Base-by-base conservation (phyloP, 106 monocot genomes). In the Ottelia alismoides region DNA sequence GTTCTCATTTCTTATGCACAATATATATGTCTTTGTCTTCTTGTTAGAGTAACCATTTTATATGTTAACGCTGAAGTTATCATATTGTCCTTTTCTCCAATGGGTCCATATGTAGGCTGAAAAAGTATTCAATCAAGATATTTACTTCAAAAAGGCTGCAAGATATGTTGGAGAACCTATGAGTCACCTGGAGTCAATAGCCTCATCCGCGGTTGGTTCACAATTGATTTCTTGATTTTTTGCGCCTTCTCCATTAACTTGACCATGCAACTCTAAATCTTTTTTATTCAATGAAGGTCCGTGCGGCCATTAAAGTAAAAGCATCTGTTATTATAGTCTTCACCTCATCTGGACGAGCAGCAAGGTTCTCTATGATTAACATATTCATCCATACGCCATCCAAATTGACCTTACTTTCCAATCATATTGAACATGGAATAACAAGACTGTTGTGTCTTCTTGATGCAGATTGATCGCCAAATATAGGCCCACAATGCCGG, bases 81-180 rank as follows among this genome's bases (percentile, higher is more conserved):
- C n/a, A n/a, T n/a, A n/a, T n/a, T n/a, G n/a, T n/a, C n/a, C n/a
- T n/a, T n/a, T n/a, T n/a, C n/a, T n/a, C n/a, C n/a, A n/a, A n/a
- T n/a, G n/a, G n/a, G n/a, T n/a, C n/a, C n/a, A n/a, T n/a, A n/a
- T 82, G 56, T 70, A 89, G 88, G 83, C 88, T 27, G 83, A 89
- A 66, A 89, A 89, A 60, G 88, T 89, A 69, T 89, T 70, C 74
- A 79, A 89, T 56, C 88, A 89, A 55, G 83, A 76, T 56, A 24
- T 74, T 43, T 83, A 83, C 65, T 89, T 83, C 49, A 89, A 89
- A 69, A 73, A 71, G 64, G 80, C 83, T 18, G 83, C 83, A 32
- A 89, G 75, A 65, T 74, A 79, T 76, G 88, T 89, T 46, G 88
- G 83, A 51, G 88, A 89, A 58, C 88, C 88, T 22, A 89, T 89